Conservation (phyloP, 2,329 filamentous ascomycete species). For the Alternaria postmessia region DNA sequence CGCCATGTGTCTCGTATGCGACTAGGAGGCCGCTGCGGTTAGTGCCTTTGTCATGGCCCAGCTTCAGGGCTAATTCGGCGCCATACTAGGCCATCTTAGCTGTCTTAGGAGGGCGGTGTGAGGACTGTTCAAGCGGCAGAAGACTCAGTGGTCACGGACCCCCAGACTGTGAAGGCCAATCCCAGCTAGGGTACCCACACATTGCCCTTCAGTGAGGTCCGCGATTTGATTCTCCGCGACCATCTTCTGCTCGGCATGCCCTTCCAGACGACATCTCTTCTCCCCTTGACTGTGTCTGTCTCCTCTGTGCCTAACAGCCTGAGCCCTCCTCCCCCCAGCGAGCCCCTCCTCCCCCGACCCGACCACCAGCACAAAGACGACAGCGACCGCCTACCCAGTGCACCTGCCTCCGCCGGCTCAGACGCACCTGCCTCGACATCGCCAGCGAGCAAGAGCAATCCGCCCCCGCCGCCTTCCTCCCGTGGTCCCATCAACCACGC, state of each 20-base stretch:
- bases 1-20: slow-evolving; percentile 41
- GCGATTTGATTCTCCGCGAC: slow-evolving; percentile 41
- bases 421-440: slow-evolving; percentile 17
- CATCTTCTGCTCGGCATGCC: slow-evolving; percentile 46
- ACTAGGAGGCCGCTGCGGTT: slow-evolving; percentile 30
- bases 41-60: slow-evolving; percentile 41
- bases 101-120: slow-evolving; percentile 42
- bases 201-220: slow-evolving; percentile 42
- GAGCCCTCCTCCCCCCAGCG: slow-evolving; percentile 13
- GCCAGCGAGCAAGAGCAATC: slow-evolving; percentile 11
- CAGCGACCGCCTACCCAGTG: slow-evolving; percentile 6
- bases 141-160: slow-evolving; percentile 33
- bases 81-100: slow-evolving; percentile 37
- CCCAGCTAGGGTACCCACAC: slow-evolving; percentile 49
- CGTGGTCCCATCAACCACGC: slow-evolving; percentile 20
- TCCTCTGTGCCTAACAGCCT: slow-evolving; percentile 23
- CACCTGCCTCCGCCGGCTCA: slow-evolving; percentile 10
- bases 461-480: slow-evolving; percentile 22
- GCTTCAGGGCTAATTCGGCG: slow-evolving; percentile 34
- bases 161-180: slow-evolving; percentile 33
- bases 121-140: slow-evolving; percentile 34
- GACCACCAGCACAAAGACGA: slow-evolving; percentile 7
- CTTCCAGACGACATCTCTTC: slow-evolving; percentile 40
- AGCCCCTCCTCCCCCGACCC: slow-evolving; percentile 8
- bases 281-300: slow-evolving; percentile 35